Evolutionary conservation across 352 stramenopile species (phyloP).

Genomic region (Pseudoperonospora humuli): DNA sequence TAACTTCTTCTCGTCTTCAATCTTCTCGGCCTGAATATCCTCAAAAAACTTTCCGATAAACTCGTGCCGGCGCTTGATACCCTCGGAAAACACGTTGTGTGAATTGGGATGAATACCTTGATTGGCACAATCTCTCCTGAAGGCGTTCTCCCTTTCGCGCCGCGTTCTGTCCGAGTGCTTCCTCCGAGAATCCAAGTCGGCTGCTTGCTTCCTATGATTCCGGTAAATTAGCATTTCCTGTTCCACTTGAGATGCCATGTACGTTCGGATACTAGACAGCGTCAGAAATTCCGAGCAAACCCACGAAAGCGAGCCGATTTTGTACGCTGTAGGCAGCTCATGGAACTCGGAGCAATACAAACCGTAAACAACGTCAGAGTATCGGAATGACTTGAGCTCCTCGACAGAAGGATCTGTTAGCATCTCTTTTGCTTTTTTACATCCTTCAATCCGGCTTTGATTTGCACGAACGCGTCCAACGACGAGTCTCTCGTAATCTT

Average conservation of each 20-base stretch:
- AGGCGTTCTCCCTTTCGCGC: constrained; percentile 51
- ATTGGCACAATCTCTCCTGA: constrained; percentile 47
- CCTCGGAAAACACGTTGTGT: constrained; percentile 54
- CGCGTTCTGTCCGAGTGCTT: constrained; percentile 41
- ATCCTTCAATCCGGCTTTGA: constrained; percentile 43
- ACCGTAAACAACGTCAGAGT: constrained; percentile 55
- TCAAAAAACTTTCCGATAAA: constrained; percentile 67
- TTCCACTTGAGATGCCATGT: constrained; percentile 51
- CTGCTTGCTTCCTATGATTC: constrained; percentile 42
- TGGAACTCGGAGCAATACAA: constrained; percentile 69
- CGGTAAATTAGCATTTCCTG: constrained; percentile 45
- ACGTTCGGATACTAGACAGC: constrained; percentile 42
- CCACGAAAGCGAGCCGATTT: constrained; percentile 58
- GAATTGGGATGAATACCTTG: constrained; percentile 63
- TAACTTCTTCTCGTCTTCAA: constrained; percentile 41
- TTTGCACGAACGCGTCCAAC: constrained; percentile 51
- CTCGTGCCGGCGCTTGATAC: constrained; percentile 48
- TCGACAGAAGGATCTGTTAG: constrained; percentile 16
- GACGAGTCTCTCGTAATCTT: constrained; percentile 76
- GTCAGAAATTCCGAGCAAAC: constrained; percentile 61
- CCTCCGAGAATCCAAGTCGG: constrained; percentile 45
- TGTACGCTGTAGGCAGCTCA: constrained; percentile 50
- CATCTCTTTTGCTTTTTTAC: constrained; percentile 30
- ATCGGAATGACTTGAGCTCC: constrained; percentile 30
- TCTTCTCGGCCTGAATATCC: constrained; percentile 40